These are phyloP conservation scores for Cucurbita moschata DNA, from an alignment of 306 rosid genomes.

Conservation along the genomic window DNA sequence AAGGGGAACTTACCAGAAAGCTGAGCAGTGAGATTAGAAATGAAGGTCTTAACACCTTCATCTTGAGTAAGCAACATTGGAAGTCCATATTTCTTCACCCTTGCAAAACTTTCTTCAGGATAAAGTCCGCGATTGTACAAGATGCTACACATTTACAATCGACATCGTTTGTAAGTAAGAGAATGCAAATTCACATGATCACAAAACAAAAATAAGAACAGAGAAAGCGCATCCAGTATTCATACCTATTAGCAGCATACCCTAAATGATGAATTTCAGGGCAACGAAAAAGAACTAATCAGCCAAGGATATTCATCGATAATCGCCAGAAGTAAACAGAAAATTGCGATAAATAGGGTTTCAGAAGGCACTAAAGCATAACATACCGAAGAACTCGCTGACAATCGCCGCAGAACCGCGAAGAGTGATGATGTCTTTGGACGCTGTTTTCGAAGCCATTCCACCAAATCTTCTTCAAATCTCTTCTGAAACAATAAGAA, in stretches of 20 bases:
- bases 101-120: slow-evolving; percentile 88
- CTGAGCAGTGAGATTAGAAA: slow-evolving; percentile 64
- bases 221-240: neutral
- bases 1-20: slow-evolving; percentile 45
- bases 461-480: neutral
- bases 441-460: slow-evolving; percentile 57
- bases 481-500: neutral
- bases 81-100: slow-evolving; percentile 90
- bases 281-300: neutral
- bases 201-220: neutral
- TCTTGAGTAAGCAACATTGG: slow-evolving; percentile 94
- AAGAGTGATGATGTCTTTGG: slow-evolving; percentile 90
- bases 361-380: neutral
- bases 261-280: slow-evolving; percentile 31
- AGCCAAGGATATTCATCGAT: neutral
- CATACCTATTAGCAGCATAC: slow-evolving; percentile 89
- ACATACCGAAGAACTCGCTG: slow-evolving; percentile 90
- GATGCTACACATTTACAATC: slow-evolving; percentile 26
- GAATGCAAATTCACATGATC: neutral
- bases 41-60: slow-evolving; percentile 74
- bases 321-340: neutral
- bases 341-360: neutral
- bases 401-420: slow-evolving; percentile 94
- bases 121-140: slow-evolving; percentile 83
- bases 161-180: neutral